phyloP scores from a whole-genome alignment of 352 stramenopile species.

The Phytophthora lateralis region DNA sequence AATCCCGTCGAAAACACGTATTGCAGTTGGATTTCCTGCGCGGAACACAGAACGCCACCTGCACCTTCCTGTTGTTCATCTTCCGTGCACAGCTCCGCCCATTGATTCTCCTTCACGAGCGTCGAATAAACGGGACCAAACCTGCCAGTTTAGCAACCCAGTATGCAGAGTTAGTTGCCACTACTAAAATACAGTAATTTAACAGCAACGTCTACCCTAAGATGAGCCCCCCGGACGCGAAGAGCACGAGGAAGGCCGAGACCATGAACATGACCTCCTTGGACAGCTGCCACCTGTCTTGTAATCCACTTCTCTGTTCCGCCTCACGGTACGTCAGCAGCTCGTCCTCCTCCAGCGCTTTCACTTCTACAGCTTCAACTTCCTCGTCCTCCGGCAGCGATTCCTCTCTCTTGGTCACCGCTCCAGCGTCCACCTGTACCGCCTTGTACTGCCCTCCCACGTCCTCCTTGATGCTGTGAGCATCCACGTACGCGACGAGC shows the following conservation, averaged over 20 bases:
- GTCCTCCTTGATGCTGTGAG: neutral
- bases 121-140: constrained; percentile 81
- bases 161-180: neutral
- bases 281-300: constrained; percentile 35
- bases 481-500: constrained; percentile 19
- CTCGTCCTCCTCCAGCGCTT: constrained; percentile 18
- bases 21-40: constrained; percentile 75
- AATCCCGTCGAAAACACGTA: constrained; percentile 84
- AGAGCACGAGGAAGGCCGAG: constrained; percentile 60
- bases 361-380: constrained; percentile 21
- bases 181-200: neutral
- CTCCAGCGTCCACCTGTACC: neutral
- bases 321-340: constrained; percentile 1
- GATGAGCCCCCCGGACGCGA: constrained; percentile 73
- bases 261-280: constrained; percentile 74
- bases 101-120: constrained; percentile 68
- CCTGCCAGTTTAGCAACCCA: constrained; percentile 18
- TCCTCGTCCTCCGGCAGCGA: constrained; percentile 17
- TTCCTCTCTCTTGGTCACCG: neutral
- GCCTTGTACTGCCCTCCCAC: neutral
- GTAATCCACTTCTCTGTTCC: neutral
- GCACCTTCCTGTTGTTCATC: constrained; percentile 1
- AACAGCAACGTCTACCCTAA: constrained; percentile 38
- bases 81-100: constrained; percentile 58
- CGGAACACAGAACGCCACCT: constrained; percentile 41